A percentile compares a stretch with the other conserved stretches of the same genome.
These are phyloP conservation scores for Saccharomycopsis sp. DNA, from an alignment of 805 yeast genomes.

Conservation along the genomic window DNA sequence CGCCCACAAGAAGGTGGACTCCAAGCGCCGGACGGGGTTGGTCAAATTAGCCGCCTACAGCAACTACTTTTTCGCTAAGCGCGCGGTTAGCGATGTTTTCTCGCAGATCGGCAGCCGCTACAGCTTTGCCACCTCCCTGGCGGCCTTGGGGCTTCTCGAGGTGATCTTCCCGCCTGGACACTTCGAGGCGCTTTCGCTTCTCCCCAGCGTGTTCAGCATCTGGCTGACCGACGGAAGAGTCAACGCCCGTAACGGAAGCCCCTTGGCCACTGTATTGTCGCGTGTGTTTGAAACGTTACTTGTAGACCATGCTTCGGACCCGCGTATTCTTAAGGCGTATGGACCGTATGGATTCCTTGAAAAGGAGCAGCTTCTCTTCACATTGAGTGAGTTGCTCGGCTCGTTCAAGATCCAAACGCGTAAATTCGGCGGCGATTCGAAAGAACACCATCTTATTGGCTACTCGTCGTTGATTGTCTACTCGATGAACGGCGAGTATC, in stretches of 20 bases:
- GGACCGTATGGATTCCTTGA: constrained; percentile 60
- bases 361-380: constrained; percentile 50
- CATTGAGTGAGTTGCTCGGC: constrained; percentile 49
- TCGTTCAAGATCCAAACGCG: constrained; percentile 41
- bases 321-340: constrained; percentile 29
- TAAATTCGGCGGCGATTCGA: constrained; percentile 37
- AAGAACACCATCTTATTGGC: constrained; percentile 34
- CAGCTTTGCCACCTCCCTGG: constrained; percentile 46
- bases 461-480: constrained; percentile 47
- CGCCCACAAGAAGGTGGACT: constrained; percentile 29
- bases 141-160: constrained; percentile 46
- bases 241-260: constrained; percentile 29
- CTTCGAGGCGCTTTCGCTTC: constrained; percentile 33
- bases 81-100: constrained; percentile 41
- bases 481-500: constrained; percentile 49
- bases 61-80: constrained; percentile 45
- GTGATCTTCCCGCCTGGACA: constrained; percentile 45
- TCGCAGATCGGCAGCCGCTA: constrained; percentile 44
- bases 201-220: constrained; percentile 61
- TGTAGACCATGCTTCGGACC: constrained; percentile 26
- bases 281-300: constrained; percentile 48
- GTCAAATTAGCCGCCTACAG: constrained; percentile 49
- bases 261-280: constrained; percentile 59
- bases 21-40: constrained; percentile 39
- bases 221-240: constrained; percentile 54